Conservation (phyloP, 805 yeast genomes). For the Ogataea siamensis region DNA sequence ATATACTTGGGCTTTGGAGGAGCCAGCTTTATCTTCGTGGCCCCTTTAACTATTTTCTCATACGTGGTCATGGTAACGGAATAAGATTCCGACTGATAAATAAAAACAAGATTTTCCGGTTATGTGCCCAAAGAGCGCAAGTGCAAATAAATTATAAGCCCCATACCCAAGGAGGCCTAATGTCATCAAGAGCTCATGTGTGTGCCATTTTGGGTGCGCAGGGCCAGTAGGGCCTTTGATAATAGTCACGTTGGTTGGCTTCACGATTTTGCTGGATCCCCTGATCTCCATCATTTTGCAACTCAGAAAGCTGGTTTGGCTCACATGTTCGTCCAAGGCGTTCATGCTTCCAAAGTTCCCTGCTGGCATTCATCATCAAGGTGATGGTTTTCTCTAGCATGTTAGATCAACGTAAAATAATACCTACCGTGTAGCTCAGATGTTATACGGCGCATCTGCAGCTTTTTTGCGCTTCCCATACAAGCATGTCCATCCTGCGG, state of each 20-base stretch:
- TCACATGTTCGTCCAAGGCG: neutral
- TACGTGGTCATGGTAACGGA: conserved; percentile 23
- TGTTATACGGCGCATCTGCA: conserved; percentile 17
- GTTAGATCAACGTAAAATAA: too few species aligned
- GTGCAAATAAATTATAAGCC: neutral
- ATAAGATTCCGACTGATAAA: conserved; percentile 2
- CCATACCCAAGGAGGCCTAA: too few species aligned
- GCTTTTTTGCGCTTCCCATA: too few species aligned
- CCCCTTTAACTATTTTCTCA: conserved; percentile 43
- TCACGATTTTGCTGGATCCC: too few species aligned
- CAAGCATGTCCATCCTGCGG: too few species aligned
- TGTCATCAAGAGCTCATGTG: too few species aligned
- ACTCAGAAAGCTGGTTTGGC: neutral
- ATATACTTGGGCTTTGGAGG: conserved; percentile 98
- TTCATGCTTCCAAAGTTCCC: conserved; percentile 16
- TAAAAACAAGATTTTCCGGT: conserved; percentile 1
- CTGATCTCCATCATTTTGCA: too few species aligned
- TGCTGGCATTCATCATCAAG: conserved; percentile 32
- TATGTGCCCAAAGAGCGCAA: conserved; percentile 3
- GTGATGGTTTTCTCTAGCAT: conserved; percentile 25
- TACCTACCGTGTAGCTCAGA: conserved; percentile 27
- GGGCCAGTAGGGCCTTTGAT: conserved; percentile 16
- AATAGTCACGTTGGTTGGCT: neutral
- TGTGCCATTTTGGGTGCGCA: neutral
- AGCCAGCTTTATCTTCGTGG: conserved; percentile 76